These are phyloP conservation scores for Oryza longistaminata DNA, from an alignment of 176 grass and related monocot genomes.

Conservation along the genomic window DNA sequence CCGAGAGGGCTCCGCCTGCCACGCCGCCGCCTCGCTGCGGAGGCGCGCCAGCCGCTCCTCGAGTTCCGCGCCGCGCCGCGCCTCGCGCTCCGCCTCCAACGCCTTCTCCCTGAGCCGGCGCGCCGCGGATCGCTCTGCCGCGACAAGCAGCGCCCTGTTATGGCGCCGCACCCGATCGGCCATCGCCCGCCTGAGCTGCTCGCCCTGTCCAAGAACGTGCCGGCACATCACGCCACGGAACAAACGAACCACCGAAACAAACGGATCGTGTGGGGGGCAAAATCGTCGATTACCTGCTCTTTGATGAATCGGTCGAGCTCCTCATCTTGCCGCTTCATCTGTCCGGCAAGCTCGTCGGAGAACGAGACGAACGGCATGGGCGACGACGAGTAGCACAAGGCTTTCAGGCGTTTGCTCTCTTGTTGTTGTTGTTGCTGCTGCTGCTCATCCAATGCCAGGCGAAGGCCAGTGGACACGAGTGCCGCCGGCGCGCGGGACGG, in stretches of 20 bases:
- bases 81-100: constrained; percentile 51
- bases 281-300: constrained; percentile 57
- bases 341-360: constrained; percentile 58
- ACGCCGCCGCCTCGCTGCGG: constrained; percentile 67
- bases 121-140: constrained; percentile 42
- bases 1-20: constrained; percentile 75
- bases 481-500: constrained; percentile 37
- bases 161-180: constrained; percentile 63
- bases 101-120: constrained; percentile 62
- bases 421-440: constrained; percentile 39
- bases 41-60: constrained; percentile 63
- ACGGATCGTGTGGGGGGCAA: neutral
- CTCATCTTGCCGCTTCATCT: constrained; percentile 61
- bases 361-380: constrained; percentile 29
- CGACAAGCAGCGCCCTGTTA: constrained; percentile 49
- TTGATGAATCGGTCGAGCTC: constrained; percentile 75
- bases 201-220: constrained; percentile 37
- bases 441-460: constrained; percentile 77
- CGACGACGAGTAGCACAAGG: constrained; percentile 33
- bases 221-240: neutral
- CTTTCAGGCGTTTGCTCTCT: constrained; percentile 43
- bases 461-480: constrained; percentile 79
- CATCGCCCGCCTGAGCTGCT: constrained; percentile 62
- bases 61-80: constrained; percentile 53
- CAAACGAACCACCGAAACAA: neutral